Percentiles rank a stretch among this genome's conserved stretches.
These are phyloP conservation scores for Nematocida ausubeli DNA, from an alignment of 371 early-diverging fungal species.

Conservation along the genomic window DNA sequence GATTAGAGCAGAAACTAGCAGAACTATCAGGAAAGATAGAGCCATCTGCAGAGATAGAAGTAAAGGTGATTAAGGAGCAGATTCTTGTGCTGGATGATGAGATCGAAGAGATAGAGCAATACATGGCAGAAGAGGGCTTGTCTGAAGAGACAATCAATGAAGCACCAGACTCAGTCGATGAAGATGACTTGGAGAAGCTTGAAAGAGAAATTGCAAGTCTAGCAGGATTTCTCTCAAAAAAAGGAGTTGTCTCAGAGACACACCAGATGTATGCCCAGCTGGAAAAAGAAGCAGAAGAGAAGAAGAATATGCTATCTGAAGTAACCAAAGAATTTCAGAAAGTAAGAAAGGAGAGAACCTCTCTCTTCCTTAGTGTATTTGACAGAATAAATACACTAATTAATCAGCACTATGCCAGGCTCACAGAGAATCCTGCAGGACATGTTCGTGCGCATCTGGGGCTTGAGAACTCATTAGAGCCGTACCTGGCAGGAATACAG, in stretches of 20 bases:
- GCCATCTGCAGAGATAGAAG: constrained; percentile 25
- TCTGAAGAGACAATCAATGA: neutral
- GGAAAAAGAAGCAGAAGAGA: constrained; percentile 27
- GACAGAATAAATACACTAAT: constrained; percentile 79
- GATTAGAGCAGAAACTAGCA: constrained; percentile 10
- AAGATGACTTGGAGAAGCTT: constrained; percentile 35
- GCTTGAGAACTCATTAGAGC: constrained; percentile 84
- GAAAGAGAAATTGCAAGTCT: constrained; percentile 38
- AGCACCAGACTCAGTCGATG: neutral
- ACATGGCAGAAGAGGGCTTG: constrained; percentile 47
- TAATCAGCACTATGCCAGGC: constrained; percentile 84
- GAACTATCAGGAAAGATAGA: constrained; percentile 18
- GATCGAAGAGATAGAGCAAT: constrained; percentile 52
- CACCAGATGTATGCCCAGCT: constrained; percentile 1
- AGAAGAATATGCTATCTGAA: neutral
- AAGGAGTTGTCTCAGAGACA: neutral
- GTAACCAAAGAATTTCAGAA: constrained; percentile 70
- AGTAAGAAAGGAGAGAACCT: constrained; percentile 76
- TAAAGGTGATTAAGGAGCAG: constrained; percentile 43
- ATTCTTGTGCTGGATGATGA: constrained; percentile 13
- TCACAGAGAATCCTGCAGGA: constrained; percentile 76
- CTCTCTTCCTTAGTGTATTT: constrained; percentile 79
- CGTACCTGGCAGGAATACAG: constrained; percentile 82
- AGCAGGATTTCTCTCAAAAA: neutral
- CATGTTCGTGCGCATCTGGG: constrained; percentile 74